A percentile compares a stretch with the other conserved stretches of the same genome.
Conservation (phyloP, 2,329 filamentous ascomycete species). For the Diaporthe sp. region DNA sequence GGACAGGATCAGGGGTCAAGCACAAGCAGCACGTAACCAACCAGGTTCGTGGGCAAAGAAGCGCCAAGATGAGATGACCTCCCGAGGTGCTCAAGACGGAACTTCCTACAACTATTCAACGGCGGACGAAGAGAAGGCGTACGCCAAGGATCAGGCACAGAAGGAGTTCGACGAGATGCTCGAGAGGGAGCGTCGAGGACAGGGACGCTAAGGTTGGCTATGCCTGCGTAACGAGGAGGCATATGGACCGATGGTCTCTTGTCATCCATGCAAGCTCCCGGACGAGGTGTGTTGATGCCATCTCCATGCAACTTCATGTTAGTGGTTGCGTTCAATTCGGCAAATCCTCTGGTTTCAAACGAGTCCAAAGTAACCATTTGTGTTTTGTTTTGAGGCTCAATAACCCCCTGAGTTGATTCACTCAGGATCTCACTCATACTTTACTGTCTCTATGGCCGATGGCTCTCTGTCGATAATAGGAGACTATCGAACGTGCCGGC, state of each 20-base stretch:
- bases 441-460: neutral
- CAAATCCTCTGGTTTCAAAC: no score
- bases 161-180: constrained; percentile 65
- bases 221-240: neutral
- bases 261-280: neutral
- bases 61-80: constrained; percentile 46
- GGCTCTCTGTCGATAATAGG: neutral
- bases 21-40: constrained; percentile 23
- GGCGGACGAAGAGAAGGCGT: constrained; percentile 54
- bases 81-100: constrained; percentile 37
- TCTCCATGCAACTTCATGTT: neutral
- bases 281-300: neutral
- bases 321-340: no score
- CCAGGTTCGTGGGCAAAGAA: constrained; percentile 26
- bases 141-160: constrained; percentile 62
- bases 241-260: neutral
- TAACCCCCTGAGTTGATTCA: no score
- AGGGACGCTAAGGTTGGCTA: neutral
- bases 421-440: neutral
- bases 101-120: constrained; percentile 52
- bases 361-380: no score
- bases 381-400: neutral
- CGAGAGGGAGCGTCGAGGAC: constrained; percentile 56
- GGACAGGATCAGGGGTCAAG: constrained; percentile 40
- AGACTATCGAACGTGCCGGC: neutral